Evolutionary conservation across 2,329 filamentous ascomycete genomes (phyloP).

Genomic region (Colletotrichum falcatum): DNA sequence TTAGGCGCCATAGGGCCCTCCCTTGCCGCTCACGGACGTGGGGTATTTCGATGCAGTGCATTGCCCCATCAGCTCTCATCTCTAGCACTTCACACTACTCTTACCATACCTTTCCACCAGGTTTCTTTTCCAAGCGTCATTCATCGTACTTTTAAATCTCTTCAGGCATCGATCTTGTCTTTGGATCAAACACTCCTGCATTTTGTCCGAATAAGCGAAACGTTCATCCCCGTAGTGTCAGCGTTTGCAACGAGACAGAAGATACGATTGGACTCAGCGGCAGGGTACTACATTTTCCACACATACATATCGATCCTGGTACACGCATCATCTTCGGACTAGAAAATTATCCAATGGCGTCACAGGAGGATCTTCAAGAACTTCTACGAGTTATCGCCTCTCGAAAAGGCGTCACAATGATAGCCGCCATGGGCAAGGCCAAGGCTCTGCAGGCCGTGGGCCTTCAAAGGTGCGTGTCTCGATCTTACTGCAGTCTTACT

Average conservation of each 20-base stretch:
- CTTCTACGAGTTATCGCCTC: conserved; percentile 70
- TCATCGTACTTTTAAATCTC: background rate
- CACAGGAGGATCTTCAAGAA: conserved; percentile 70
- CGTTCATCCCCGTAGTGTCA: background rate
- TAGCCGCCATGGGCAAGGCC: conserved; percentile 69
- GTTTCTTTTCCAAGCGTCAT: background rate
- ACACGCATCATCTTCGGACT: background rate
- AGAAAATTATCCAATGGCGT: conserved; percentile 57
- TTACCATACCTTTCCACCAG: background rate
- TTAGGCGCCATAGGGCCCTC: background rate
- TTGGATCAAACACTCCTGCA: background rate
- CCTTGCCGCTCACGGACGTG: background rate
- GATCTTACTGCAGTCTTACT: background rate
- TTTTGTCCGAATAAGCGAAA: background rate
- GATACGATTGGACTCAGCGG: background rate
- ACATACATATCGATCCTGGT: background rate
- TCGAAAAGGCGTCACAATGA: conserved; percentile 66
- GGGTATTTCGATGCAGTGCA: background rate
- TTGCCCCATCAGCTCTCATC: background rate
- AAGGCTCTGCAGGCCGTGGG: conserved; percentile 67
- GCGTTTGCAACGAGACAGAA: background rate
- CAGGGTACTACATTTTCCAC: background rate
- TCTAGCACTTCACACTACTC: background rate
- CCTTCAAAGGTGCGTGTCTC: conserved; percentile 63
- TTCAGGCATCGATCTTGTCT: background rate